Evolutionary conservation across 129 eudicot genomes (phyloP), one percentile per base, ranked within the genome.

Genomic region (Lactuca sativa): DNA sequence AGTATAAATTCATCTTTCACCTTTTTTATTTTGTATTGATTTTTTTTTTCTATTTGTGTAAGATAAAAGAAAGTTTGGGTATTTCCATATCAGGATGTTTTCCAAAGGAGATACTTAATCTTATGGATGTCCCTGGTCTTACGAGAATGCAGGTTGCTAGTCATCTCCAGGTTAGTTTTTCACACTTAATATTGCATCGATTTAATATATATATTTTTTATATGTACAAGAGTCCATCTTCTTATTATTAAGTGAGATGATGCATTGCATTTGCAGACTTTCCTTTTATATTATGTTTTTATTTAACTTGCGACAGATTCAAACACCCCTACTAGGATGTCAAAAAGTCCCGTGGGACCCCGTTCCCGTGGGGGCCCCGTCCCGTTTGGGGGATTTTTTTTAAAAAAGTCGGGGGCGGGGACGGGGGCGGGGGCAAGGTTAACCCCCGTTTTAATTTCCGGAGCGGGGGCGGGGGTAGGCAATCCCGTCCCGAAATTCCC

Each of bases 131-230:
- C 56, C 84, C 84, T 47, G 84, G 84, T 58, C 79, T 80, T 41
- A 80, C 80, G 3, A 70, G 84, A 70, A 52, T 64, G 77, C 84
- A 80, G 41, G 80, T 80, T 70, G 80, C 84, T 32, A 80, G 84
- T 70, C 84, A 80, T 75, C 80, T 80, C 1, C 84, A 80, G 84
- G 84, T 80, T 56, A 47, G 76, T 0, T 67, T 60, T 44, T 56
- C 18, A 12, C 0, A 69, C 11, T 13, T 12, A 44, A 36, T 32
- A 43, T 48, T 7, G 4, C 9, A 44, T 40, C n/a, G 16, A 30
- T 4, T 18, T 7, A 13, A 11, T 9, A 7, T 58, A 11, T 9
- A 7, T 58, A 2, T 30, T 10, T 40, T 40, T 6, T 62, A n/a
- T 37, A 8, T n/a, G 7, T 7, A 18, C 21, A 18, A 18, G 21